Conservation (phyloP, 139 green algal species). For the Micractinium conductrix region DNA sequence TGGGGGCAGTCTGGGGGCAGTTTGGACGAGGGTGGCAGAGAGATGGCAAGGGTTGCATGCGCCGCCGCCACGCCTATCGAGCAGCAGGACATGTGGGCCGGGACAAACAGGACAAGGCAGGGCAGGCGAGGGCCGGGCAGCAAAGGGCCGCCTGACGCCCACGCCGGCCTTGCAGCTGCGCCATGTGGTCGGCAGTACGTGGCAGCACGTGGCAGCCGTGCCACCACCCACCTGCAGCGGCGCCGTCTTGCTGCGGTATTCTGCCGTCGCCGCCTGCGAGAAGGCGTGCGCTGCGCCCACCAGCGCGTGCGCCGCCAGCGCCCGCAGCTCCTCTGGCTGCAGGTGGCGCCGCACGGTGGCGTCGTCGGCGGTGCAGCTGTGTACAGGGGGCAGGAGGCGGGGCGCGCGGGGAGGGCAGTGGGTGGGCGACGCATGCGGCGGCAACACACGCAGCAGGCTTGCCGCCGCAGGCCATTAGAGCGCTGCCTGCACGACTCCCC, state of each 20-base stretch:
- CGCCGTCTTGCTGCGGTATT: constrained; percentile 5
- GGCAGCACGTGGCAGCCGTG: background rate
- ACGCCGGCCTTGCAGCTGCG: no score
- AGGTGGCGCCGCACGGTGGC: constrained; percentile 11
- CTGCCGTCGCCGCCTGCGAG: constrained; percentile 5
- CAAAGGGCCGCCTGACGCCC: no score
- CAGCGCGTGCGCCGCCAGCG: constrained; percentile 40
- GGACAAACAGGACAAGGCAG: no score
- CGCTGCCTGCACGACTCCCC: background rate
- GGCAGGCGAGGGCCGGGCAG: no score
- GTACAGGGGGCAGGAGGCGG: background rate
- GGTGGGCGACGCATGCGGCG: background rate
- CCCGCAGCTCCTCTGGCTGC: constrained; percentile 34
- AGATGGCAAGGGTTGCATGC: no score
- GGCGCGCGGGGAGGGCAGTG: background rate
- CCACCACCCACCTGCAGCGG: background rate
- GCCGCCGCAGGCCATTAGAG: background rate
- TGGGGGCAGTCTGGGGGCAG: background rate
- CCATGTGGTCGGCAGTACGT: no score
- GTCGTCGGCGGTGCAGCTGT: constrained; percentile 7
- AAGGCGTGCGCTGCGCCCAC: constrained; percentile 31
- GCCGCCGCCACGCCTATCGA: no score
- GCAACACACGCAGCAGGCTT: background rate
- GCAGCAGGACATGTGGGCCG: no score
- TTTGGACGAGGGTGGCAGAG: no score